Evolutionary conservation across 208 protist species (phyloP).

Genomic region (Leishmania amazonensis): DNA sequence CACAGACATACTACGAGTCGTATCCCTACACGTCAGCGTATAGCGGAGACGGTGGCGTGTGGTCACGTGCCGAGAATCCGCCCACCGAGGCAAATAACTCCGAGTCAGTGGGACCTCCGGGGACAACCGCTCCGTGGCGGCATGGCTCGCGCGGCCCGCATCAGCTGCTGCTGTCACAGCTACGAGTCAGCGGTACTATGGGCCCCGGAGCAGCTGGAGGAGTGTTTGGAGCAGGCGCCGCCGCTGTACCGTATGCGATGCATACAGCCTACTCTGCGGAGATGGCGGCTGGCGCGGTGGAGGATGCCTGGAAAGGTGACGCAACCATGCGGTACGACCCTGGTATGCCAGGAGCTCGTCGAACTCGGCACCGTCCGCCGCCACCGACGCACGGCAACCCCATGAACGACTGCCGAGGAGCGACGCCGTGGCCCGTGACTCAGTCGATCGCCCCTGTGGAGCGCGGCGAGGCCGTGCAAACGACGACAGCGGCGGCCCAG

Average conservation of each 20-base stretch:
- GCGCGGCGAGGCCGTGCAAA: background rate
- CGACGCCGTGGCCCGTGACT: background rate
- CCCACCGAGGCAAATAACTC: background rate
- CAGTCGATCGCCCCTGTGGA: background rate
- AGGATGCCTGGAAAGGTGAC: background rate
- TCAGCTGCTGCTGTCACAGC: background rate
- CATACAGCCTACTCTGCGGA: background rate
- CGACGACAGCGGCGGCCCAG: background rate
- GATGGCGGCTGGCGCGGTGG: background rate
- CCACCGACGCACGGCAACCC: background rate
- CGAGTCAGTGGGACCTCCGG: background rate
- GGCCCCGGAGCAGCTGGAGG: background rate
- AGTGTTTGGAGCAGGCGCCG: background rate
- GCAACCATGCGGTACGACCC: background rate
- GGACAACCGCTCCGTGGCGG: background rate
- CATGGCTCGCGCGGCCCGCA: background rate
- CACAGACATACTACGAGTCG: background rate
- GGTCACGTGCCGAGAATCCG: background rate
- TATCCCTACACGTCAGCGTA: background rate
- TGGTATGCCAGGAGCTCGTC: background rate
- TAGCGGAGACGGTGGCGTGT: background rate
- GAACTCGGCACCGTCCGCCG: background rate
- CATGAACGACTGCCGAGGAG: background rate
- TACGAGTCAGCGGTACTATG: background rate
- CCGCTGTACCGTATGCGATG: slow-evolving; percentile 1